Percentiles rank a stretch among this genome's conserved stretches.
phyloP scores from a whole-genome alignment of 139 green algal genomes.

The Closterium sp. region DNA sequence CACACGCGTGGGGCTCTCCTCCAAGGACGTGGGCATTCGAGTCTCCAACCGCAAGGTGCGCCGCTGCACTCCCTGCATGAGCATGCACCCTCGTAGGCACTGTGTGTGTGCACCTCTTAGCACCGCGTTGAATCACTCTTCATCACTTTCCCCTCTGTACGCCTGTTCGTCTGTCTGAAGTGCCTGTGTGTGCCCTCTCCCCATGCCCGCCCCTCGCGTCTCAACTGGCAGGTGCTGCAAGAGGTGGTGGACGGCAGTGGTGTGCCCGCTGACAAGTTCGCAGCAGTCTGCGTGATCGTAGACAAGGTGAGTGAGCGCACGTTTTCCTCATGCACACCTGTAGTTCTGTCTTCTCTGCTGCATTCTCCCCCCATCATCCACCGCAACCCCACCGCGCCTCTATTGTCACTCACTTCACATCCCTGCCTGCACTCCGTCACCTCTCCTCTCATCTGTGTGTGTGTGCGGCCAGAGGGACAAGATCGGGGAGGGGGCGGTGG shows the following conservation, averaged over 20 bases:
- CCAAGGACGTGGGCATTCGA: slow-evolving; percentile 84
- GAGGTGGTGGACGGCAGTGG: slow-evolving; percentile 64
- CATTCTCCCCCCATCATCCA: not conserved
- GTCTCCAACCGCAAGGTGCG: slow-evolving; percentile 81
- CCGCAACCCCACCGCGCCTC: not conserved
- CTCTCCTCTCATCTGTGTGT: not conserved
- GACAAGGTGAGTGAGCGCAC: slow-evolving; percentile 74
- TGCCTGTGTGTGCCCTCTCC: not conserved
- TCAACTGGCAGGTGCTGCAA: slow-evolving; percentile 62
- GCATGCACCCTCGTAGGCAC: not conserved
- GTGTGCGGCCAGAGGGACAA: slow-evolving; percentile 68
- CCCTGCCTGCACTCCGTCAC: not conserved
- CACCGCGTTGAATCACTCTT: not conserved
- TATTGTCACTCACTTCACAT: not conserved
- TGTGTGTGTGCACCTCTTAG: not conserved
- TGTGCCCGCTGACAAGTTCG: slow-evolving; percentile 71
- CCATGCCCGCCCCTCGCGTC: not conserved
- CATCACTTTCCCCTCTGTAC: not conserved
- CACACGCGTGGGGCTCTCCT: slow-evolving; percentile 59
- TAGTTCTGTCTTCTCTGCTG: not conserved
- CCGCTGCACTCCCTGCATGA: not conserved
- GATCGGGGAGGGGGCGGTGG: slow-evolving; percentile 70
- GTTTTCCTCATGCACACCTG: not conserved
- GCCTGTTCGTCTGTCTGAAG: not conserved
- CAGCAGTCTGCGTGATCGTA: slow-evolving; percentile 75